Conservation (phyloP, 169 alveolate genomes). For the Plasmodium berghei region DNA sequence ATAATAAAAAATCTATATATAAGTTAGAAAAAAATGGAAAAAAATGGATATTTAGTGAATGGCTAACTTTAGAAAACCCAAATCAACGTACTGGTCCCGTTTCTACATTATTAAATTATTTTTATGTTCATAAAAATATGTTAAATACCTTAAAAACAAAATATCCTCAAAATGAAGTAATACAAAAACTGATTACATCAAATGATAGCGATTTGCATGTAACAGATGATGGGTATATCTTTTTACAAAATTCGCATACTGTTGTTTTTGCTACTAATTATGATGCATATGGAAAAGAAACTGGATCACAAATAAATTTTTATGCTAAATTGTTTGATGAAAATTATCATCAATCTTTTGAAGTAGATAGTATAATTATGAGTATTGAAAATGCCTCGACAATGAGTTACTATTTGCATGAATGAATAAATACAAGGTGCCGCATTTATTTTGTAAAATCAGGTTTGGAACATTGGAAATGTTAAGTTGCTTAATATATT, state of each 20-base stretch:
- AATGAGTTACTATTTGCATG: conserved; percentile 25
- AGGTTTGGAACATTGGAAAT: no score
- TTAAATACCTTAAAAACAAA: conserved; percentile 6
- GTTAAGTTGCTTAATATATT: no score
- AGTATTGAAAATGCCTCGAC: conserved; percentile 33
- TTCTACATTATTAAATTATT: conserved; percentile 47
- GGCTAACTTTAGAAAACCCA: conserved; percentile 48
- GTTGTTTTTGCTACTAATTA: conserved; percentile 27
- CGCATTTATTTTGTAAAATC: background rate
- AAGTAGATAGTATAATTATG: conserved; percentile 14
- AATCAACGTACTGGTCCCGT: conserved; percentile 42
- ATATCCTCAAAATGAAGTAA: conserved; percentile 14
- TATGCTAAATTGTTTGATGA: conserved; percentile 38
- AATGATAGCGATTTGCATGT: conserved; percentile 33
- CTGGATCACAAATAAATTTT: conserved; percentile 45
- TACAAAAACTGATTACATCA: conserved; percentile 2
- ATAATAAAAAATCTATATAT: conserved; percentile 51
- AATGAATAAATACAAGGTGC: background rate
- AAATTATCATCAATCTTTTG: conserved; percentile 43
- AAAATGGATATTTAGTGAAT: conserved; percentile 26
- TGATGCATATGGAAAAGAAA: conserved; percentile 60
- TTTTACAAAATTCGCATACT: conserved; percentile 37
- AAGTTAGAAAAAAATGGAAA: conserved; percentile 22
- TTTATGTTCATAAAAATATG: conserved; percentile 29
- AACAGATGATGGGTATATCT: conserved; percentile 54